Percentiles rank a stretch among this genome's conserved stretches.
These are phyloP conservation scores for Kandelia obovata DNA, from an alignment of 345 rosid species.

Conservation along the genomic window DNA sequence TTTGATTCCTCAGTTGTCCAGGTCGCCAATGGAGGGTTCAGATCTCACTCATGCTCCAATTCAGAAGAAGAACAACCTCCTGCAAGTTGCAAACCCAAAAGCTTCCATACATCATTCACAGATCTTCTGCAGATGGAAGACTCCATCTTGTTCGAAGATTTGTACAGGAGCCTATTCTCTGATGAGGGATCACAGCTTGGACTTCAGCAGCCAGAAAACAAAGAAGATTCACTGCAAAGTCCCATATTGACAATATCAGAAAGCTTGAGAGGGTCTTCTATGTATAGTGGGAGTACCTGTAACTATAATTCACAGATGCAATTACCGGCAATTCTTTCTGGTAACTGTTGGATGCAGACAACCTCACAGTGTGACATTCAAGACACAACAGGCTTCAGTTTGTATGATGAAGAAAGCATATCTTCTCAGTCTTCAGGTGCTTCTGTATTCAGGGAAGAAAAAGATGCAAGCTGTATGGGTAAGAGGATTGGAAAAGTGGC, in stretches of 20 bases:
- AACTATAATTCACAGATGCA: conserved; percentile 23
- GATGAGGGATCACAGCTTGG: conserved; percentile 24
- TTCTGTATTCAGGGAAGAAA: conserved; percentile 31
- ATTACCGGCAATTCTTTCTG: conserved; percentile 18
- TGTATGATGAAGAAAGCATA: conserved; percentile 40
- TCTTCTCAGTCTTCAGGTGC: conserved; percentile 44
- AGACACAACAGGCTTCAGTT: conserved; percentile 39
- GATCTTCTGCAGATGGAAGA: conserved; percentile 31
- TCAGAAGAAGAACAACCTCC: conserved; percentile 60
- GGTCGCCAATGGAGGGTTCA: conserved; percentile 40
- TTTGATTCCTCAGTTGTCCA: conserved; percentile 44
- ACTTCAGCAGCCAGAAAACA: conserved; percentile 23
- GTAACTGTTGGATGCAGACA: conserved; percentile 24
- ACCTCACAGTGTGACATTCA: conserved; percentile 26
- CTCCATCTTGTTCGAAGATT: conserved; percentile 40
- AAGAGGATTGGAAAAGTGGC: conserved; percentile 23
- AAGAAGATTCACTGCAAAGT: conserved; percentile 17
- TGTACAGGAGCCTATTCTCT: conserved; percentile 26
- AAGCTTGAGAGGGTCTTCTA: conserved; percentile 27
- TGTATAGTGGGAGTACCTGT: background rate
- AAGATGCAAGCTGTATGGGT: conserved; percentile 23
- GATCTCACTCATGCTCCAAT: conserved; percentile 55
- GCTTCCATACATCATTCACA: conserved; percentile 26
- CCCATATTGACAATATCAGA: conserved; percentile 25
- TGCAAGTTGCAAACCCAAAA: conserved; percentile 32